Evolutionary conservation across 768 basidiomycete species (phyloP).

Genomic region (Chalciporus chontae): DNA sequence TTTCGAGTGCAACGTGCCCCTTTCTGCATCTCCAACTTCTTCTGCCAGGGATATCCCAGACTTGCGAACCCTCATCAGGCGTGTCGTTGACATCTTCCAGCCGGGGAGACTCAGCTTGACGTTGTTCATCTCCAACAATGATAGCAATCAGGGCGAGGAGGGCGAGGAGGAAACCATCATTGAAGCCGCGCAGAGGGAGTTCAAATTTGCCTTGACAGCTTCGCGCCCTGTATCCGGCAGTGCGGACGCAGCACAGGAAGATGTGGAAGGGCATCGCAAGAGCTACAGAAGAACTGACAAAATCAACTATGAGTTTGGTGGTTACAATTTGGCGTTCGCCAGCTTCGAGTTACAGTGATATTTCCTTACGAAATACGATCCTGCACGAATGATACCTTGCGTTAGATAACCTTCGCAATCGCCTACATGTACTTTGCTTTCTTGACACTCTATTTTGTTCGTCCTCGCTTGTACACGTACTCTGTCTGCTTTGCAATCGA

Average conservation of each 20-base stretch:
- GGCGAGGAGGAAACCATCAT: constrained; percentile 52
- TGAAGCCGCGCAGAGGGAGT: constrained; percentile 72
- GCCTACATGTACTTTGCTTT: constrained; percentile 16
- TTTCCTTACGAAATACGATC: constrained; percentile 7
- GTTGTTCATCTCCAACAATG: constrained; percentile 78
- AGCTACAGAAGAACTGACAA: constrained; percentile 86
- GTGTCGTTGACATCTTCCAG: constrained; percentile 91
- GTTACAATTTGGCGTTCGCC: constrained; percentile 86
- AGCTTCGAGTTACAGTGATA: constrained; percentile 64
- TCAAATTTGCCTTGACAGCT: constrained; percentile 58
- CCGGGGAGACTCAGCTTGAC: constrained; percentile 84
- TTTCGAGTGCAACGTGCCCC: constrained; percentile 97
- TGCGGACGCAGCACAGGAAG: constrained; percentile 13
- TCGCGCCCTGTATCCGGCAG: constrained; percentile 23
- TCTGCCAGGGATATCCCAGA: constrained; percentile 55
- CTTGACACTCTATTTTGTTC: neutral
- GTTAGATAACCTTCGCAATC: constrained; percentile 18
- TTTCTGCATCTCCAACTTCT: constrained; percentile 33
- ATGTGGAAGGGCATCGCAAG: constrained; percentile 20
- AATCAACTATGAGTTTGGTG: constrained; percentile 97
- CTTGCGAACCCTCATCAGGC: constrained; percentile 75
- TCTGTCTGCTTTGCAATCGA: constrained; percentile 16
- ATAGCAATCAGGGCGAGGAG: constrained; percentile 39
- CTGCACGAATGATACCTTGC: constrained; percentile 19
- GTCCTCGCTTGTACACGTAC: constrained; percentile 15